phyloP scores from a whole-genome alignment of 441 rosid species.

The Hypseocharis bilobata region DNA sequence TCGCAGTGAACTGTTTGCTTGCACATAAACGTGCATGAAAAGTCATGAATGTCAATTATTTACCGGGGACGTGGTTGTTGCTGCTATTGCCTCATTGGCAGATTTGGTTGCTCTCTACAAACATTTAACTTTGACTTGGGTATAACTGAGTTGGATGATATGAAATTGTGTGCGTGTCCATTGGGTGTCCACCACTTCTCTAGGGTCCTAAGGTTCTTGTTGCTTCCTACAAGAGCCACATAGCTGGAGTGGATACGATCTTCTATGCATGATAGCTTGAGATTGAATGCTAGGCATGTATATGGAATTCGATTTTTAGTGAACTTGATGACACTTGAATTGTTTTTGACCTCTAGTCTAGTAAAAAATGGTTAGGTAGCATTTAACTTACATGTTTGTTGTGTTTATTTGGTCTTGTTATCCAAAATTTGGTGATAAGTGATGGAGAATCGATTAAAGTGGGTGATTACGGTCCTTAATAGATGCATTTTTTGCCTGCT shows the following conservation, averaged over 20 bases:
- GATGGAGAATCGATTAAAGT: not conserved
- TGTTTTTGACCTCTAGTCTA: not conserved
- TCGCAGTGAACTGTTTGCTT: not conserved
- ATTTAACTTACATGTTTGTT: not conserved
- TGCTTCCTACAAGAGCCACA: not conserved
- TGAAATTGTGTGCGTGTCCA: not conserved
- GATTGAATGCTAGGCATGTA: not conserved
- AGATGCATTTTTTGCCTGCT: conserved; percentile 10
- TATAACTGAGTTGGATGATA: not conserved
- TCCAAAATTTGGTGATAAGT: not conserved
- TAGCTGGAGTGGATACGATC: not conserved
- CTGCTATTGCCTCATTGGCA: too few relatives aligned
- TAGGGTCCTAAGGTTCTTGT: not conserved
- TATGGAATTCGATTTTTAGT: too few relatives aligned
- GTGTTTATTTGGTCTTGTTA: not conserved
- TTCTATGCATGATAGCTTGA: not conserved
- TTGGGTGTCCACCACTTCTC: not conserved
- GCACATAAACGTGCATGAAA: not conserved
- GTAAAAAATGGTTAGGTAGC: not conserved
- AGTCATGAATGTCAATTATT: not conserved
- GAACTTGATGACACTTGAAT: too few relatives aligned
- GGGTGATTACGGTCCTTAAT: not conserved
- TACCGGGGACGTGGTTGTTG: too few relatives aligned
- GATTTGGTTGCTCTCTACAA: not conserved
- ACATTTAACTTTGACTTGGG: not conserved